These are phyloP conservation scores for Carex littledalei DNA, from an alignment of 176 grass and related monocot genomes.

Conservation along the genomic window DNA sequence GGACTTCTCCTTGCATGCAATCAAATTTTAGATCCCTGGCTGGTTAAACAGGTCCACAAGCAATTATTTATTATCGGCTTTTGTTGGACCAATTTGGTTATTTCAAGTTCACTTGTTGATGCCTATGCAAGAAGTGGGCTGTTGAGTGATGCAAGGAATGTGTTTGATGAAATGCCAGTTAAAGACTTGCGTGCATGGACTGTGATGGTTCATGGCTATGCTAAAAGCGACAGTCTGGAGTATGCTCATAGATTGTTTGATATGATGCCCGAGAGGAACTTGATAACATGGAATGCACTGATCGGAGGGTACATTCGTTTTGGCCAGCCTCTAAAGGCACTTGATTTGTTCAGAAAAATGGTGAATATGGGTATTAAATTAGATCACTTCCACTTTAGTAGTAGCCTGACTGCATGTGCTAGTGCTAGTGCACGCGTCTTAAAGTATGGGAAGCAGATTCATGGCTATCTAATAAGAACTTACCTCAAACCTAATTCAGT, in stretches of 20 bases:
- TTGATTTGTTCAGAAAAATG: constrained; percentile 42
- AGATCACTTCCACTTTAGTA: constrained; percentile 57
- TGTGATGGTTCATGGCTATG: constrained; percentile 41
- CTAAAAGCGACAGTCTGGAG: constrained; percentile 36
- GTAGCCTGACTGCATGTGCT: constrained; percentile 47
- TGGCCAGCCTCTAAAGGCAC: constrained; percentile 33
- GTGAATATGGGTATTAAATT: constrained; percentile 30
- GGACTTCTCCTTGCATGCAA: constrained; percentile 37
- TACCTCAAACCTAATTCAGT: constrained; percentile 30
- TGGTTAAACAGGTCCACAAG: constrained; percentile 46
- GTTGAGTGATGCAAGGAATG: constrained; percentile 33
- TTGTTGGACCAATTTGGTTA: constrained; percentile 33
- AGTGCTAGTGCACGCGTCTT: constrained; percentile 30
- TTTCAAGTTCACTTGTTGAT: constrained; percentile 47
- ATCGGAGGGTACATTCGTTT: constrained; percentile 42
- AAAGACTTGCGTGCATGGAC: constrained; percentile 48
- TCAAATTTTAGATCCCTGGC: constrained; percentile 25
- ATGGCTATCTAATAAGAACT: constrained; percentile 39
- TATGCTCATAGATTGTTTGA: constrained; percentile 50
- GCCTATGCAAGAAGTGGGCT: constrained; percentile 44
- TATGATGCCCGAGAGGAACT: constrained; percentile 49
- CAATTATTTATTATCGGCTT: constrained; percentile 46
- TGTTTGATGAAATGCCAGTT: constrained; percentile 46
- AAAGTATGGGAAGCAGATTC: constrained; percentile 55
- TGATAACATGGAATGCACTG: constrained; percentile 51